A percentile compares a stretch with the other conserved stretches of the same genome.
Conservation (phyloP, 2,329 filamentous ascomycete species). For the Aspergillus oerlinghausenensis region DNA sequence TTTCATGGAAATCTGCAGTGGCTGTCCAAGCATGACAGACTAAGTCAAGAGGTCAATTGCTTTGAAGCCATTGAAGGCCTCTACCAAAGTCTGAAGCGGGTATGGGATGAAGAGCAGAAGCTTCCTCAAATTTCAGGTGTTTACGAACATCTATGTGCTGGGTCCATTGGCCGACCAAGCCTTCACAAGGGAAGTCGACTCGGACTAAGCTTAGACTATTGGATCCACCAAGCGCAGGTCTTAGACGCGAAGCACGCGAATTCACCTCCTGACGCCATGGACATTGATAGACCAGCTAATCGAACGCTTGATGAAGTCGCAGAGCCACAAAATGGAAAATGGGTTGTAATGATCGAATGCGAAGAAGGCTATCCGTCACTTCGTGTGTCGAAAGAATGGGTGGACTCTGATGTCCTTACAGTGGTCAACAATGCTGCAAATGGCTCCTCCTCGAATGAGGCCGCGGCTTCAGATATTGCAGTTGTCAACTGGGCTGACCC, state of each 20-base stretch:
- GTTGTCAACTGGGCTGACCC: slow-evolving; percentile 39
- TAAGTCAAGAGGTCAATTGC: slow-evolving; percentile 43
- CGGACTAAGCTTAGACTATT: slow-evolving; percentile 41
- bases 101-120: slow-evolving; percentile 41
- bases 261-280: slow-evolving; percentile 29
- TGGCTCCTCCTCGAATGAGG: slow-evolving; percentile 18
- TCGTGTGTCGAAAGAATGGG: slow-evolving; percentile 42
- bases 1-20: slow-evolving; percentile 43
- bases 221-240: slow-evolving; percentile 34
- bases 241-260: slow-evolving; percentile 27
- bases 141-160: slow-evolving; percentile 39
- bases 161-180: slow-evolving; percentile 38
- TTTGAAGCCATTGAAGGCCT: slow-evolving; percentile 44
- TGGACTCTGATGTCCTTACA: slow-evolving; percentile 33
- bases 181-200: slow-evolving; percentile 38
- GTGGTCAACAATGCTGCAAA: slow-evolving; percentile 17
- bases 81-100: slow-evolving; percentile 37
- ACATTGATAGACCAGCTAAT: slow-evolving; percentile 23
- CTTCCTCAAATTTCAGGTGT: slow-evolving; percentile 24
- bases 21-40: slow-evolving; percentile 41
- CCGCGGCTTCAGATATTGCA: slow-evolving; percentile 19
- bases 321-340: slow-evolving; percentile 23
- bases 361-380: slow-evolving; percentile 43
- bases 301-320: slow-evolving; percentile 14
- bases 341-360: slow-evolving; percentile 40